phyloP scores from a whole-genome alignment of 129 eudicot genomes.

The Lactuca sativa region DNA sequence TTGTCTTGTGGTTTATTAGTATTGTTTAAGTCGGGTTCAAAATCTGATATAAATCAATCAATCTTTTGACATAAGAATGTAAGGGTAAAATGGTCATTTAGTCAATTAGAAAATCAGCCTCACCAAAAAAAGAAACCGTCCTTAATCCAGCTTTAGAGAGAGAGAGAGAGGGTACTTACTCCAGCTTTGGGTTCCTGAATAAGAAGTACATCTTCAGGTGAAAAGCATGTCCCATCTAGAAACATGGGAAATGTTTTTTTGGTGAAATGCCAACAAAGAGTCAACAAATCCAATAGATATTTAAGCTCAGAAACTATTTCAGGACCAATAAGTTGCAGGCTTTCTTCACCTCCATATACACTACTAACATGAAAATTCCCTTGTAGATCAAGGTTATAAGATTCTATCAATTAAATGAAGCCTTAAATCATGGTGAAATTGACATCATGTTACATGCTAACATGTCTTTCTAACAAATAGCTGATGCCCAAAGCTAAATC shows the following conservation, averaged over 20 bases:
- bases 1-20: slow-evolving; percentile 65
- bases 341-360: slow-evolving; percentile 74
- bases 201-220: slow-evolving; percentile 76
- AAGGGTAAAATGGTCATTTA: not conserved
- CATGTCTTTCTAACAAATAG: slow-evolving; percentile 87
- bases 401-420: too few relatives aligned
- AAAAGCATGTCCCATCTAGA: slow-evolving; percentile 78
- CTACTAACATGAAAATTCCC: slow-evolving; percentile 72
- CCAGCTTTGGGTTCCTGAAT: slow-evolving; percentile 99
- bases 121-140: not conserved
- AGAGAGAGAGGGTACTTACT: slow-evolving; percentile 41
- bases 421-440: too few relatives aligned
- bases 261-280: slow-evolving; percentile 96
- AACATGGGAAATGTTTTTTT: slow-evolving; percentile 77
- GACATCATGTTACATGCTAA: slow-evolving; percentile 4
- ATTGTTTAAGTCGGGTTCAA: slow-evolving; percentile 92
- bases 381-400: slow-evolving; percentile 35
- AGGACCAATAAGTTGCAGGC: slow-evolving; percentile 68
- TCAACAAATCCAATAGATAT: slow-evolving; percentile 69
- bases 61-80: not conserved
- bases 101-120: not conserved
- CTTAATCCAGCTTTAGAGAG: not conserved
- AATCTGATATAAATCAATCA: slow-evolving; percentile 46
- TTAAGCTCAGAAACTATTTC: slow-evolving; percentile 74
- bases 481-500: slow-evolving; percentile 97